These are phyloP conservation scores for Exophiala sideris DNA, from an alignment of 2,329 filamentous ascomycete genomes.

Conservation along the genomic window DNA sequence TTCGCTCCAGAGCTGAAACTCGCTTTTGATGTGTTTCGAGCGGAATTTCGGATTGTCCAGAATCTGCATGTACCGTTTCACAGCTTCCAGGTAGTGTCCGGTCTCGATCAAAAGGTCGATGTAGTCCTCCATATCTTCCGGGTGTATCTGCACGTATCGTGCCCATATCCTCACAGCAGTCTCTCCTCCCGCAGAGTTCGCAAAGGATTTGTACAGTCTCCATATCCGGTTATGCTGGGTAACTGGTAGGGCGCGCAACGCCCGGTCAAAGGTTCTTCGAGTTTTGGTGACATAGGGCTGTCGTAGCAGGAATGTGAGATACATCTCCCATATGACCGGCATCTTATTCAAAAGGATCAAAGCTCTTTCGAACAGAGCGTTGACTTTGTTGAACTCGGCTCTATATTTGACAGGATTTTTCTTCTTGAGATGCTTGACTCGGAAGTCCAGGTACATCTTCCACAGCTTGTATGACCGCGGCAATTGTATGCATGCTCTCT, in stretches of 20 bases:
- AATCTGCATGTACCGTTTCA: conserved; percentile 85
- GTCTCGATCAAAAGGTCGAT: conserved; percentile 83
- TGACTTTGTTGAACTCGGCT: conserved; percentile 86
- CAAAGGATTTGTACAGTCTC: conserved; percentile 86
- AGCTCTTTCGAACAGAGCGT: conserved; percentile 87
- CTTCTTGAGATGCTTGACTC: conserved; percentile 74
- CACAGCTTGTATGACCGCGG: conserved; percentile 97
- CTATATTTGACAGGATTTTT: conserved; percentile 78
- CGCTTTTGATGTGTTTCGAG: conserved; percentile 90
- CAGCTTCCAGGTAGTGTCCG: conserved; percentile 83
- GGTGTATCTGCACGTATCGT: conserved; percentile 94
- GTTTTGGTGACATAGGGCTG: conserved; percentile 90
- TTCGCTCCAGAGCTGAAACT: conserved; percentile 95
- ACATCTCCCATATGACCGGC: conserved; percentile 98
- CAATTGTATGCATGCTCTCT: conserved; percentile 83
- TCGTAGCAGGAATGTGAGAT: conserved; percentile 81
- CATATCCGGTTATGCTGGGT: conserved; percentile 96
- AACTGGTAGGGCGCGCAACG: conserved; percentile 83
- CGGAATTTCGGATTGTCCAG: conserved; percentile 86
- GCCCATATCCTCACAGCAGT: conserved; percentile 93
- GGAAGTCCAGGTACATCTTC: conserved; percentile 92
- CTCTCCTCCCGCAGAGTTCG: conserved; percentile 81
- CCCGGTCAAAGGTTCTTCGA: conserved; percentile 84
- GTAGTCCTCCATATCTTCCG: conserved; percentile 91
- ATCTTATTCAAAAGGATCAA: conserved; percentile 96